Evolutionary conservation across 1,139 yeast genomes (phyloP).

Genomic region (Insectozyma bohioensis): DNA sequence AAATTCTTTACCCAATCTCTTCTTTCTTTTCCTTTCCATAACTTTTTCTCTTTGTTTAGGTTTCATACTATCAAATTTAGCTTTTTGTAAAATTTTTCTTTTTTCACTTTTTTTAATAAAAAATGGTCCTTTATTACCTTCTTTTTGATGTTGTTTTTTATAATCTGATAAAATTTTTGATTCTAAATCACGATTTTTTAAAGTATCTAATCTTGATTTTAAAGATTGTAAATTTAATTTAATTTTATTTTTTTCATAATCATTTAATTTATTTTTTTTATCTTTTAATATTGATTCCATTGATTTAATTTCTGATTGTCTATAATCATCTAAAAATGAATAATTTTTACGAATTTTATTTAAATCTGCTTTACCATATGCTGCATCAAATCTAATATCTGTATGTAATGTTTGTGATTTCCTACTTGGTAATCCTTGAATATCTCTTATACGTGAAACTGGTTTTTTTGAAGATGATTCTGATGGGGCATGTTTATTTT

Average conservation of each 20-base stretch:
- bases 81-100: slow-evolving; percentile 81
- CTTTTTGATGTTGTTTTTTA: slow-evolving; percentile 47
- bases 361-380: slow-evolving; percentile 80
- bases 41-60: slow-evolving; percentile 80
- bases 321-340: slow-evolving; percentile 80
- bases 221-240: slow-evolving; percentile 57
- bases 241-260: slow-evolving; percentile 53
- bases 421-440: slow-evolving; percentile 65
- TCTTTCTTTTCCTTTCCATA: slow-evolving; percentile 91
- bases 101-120: slow-evolving; percentile 80
- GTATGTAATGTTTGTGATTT: slow-evolving; percentile 49
- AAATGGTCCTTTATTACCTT: slow-evolving; percentile 52
- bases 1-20: slow-evolving; percentile 88
- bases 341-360: slow-evolving; percentile 69
- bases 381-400: slow-evolving; percentile 88
- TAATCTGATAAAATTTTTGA: slow-evolving; percentile 56
- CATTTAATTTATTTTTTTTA: slow-evolving; percentile 48
- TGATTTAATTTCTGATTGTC: slow-evolving; percentile 66
- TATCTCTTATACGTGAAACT: slow-evolving; percentile 68
- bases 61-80: slow-evolving; percentile 85
- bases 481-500: slow-evolving; percentile 76
- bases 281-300: slow-evolving; percentile 59
- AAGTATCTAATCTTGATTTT: slow-evolving; percentile 73
- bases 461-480: slow-evolving; percentile 70
- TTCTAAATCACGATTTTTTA: slow-evolving; percentile 77